These are phyloP conservation scores for Diaporthe ilicicola DNA, from an alignment of 2,329 filamentous ascomycete species.

Conservation along the genomic window DNA sequence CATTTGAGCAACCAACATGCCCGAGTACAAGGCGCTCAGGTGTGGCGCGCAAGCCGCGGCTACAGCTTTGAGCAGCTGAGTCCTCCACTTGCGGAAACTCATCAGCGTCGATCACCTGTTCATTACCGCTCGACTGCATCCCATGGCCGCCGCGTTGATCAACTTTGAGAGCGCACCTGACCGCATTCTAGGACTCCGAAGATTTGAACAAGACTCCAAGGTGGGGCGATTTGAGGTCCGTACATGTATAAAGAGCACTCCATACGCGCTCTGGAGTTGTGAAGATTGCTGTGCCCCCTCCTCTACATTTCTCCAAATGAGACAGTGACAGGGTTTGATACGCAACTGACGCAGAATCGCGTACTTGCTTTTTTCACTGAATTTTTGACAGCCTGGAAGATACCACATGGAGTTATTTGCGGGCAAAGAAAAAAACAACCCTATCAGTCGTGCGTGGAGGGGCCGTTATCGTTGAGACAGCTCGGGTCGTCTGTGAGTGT, in stretches of 20 bases:
- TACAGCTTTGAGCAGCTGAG: not conserved
- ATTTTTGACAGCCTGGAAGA: not conserved
- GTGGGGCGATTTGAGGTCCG: too few species aligned
- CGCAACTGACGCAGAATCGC: not conserved
- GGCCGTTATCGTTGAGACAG: not conserved
- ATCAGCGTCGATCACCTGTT: too few species aligned
- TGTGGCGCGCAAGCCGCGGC: not conserved
- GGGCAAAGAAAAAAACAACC: not conserved
- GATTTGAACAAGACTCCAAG: not conserved
- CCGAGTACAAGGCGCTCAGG: not conserved
- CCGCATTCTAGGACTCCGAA: not conserved
- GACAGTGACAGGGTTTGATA: not conserved
- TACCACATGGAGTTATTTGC: not conserved
- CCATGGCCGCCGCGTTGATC: not conserved
- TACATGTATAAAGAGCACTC: not conserved
- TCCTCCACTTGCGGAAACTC: not conserved
- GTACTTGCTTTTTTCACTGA: not conserved
- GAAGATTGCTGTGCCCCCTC: too few species aligned
- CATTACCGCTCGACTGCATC: not conserved
- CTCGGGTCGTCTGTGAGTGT: not conserved
- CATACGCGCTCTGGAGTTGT: accelerated
- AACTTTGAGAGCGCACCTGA: not conserved
- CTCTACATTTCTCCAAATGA: not conserved
- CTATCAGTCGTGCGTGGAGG: too few species aligned
- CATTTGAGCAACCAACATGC: not conserved